Percentiles rank a stretch among this genome's conserved stretches.
Conservation (phyloP, 1,139 yeast species). For the Geotrichum reessii region DNA sequence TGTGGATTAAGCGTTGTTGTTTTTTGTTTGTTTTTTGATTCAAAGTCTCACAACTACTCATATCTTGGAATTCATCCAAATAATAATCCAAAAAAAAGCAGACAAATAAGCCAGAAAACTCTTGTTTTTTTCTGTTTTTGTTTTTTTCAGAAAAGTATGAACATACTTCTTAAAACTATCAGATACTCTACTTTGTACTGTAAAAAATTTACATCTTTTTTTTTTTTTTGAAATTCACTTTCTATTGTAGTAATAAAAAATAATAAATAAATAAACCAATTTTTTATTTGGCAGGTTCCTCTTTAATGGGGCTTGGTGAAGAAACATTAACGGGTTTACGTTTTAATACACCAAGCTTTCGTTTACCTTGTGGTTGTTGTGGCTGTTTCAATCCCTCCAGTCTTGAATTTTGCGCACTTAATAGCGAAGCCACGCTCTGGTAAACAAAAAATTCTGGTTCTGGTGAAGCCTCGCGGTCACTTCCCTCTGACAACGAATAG, state of each 20-base stretch:
- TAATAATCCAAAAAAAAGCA: too few species aligned
- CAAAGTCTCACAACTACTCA: too few species aligned
- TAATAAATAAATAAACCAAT: not conserved
- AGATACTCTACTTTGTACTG: too few species aligned
- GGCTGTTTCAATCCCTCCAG: not conserved
- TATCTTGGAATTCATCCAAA: too few species aligned
- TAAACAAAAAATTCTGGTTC: conserved; percentile 8
- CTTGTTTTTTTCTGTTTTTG: too few species aligned
- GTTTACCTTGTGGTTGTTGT: not conserved
- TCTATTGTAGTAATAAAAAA: not conserved
- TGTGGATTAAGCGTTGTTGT: too few species aligned
- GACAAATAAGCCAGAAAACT: too few species aligned
- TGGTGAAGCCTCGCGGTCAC: conserved; percentile 9
- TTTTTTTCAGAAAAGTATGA: too few species aligned
- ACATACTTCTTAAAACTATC: too few species aligned
- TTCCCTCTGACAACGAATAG: conserved; percentile 13
- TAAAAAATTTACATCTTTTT: not conserved
- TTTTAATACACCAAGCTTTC: conserved; percentile 11
- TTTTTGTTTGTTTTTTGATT: too few species aligned
- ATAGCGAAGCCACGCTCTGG: not conserved
- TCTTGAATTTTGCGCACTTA: not conserved
- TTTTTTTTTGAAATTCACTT: too few species aligned
- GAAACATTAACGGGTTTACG: conserved; percentile 11
- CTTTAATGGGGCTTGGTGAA: not conserved
- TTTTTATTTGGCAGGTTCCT: not conserved